These are phyloP conservation scores for Rhypophila decipiens DNA, from an alignment of 495 filamentous ascomycete species.

Conservation along the genomic window DNA sequence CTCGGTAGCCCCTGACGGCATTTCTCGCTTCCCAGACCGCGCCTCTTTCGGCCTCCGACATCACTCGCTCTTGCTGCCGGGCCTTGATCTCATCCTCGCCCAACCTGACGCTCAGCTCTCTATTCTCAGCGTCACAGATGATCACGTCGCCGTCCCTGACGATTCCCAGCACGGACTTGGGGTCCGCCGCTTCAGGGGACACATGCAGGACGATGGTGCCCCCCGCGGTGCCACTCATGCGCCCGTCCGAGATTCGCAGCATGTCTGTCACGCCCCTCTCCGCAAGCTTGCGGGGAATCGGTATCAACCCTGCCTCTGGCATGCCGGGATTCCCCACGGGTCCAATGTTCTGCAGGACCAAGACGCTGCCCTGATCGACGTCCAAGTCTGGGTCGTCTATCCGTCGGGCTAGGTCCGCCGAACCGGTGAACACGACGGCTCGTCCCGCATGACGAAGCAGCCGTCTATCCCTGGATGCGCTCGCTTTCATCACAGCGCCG, in stretches of 20 bases:
- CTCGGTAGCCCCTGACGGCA: slow-evolving; percentile 52
- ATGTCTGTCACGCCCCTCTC: slow-evolving; percentile 56
- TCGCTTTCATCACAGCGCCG: slow-evolving; percentile 59
- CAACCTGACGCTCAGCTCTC: slow-evolving; percentile 41
- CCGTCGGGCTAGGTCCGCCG: slow-evolving; percentile 49
- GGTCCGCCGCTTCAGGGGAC: slow-evolving; percentile 54
- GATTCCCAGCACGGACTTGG: slow-evolving; percentile 52
- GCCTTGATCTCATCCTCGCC: slow-evolving; percentile 39
- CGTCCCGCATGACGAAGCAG: slow-evolving; percentile 47
- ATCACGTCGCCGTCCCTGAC: slow-evolving; percentile 55
- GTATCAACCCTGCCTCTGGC: slow-evolving; percentile 62
- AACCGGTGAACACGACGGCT: slow-evolving; percentile 54
- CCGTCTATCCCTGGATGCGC: slow-evolving; percentile 48
- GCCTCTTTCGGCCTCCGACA: slow-evolving; percentile 8
- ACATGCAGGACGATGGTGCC: slow-evolving; percentile 64
- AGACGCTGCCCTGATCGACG: slow-evolving; percentile 46
- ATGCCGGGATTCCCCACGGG: slow-evolving; percentile 62
- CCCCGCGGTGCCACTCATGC: slow-evolving; percentile 64
- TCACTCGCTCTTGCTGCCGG: slow-evolving; percentile 32
- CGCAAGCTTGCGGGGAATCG: slow-evolving; percentile 58
- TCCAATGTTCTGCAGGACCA: slow-evolving; percentile 56
- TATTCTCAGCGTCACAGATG: slow-evolving; percentile 42
- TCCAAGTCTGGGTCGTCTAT: slow-evolving; percentile 52
- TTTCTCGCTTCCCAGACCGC: slow-evolving; percentile 27
- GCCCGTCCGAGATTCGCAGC: slow-evolving; percentile 58